Conservation (phyloP, 441 rosid species). For the Erodium trifolium region DNA sequence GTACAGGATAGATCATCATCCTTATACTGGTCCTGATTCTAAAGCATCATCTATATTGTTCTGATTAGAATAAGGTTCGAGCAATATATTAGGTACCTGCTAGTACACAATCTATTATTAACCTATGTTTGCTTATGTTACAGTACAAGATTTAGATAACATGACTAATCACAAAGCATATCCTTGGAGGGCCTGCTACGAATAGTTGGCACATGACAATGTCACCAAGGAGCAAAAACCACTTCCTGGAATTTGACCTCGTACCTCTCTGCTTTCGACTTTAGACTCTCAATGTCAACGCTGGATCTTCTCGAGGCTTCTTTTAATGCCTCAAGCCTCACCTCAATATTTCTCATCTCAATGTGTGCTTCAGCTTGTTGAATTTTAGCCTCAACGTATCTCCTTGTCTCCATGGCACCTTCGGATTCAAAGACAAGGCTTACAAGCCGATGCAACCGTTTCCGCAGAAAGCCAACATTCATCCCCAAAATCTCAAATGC, state of each 20-base stretch:
- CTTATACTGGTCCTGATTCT: neutral
- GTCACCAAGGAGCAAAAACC: slow-evolving; percentile 52
- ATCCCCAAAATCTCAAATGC: slow-evolving; percentile 59
- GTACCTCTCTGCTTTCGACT: slow-evolving; percentile 38
- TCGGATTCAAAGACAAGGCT: slow-evolving; percentile 44
- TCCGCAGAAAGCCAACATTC: slow-evolving; percentile 50
- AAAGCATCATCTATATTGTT: neutral
- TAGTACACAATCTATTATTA: no score
- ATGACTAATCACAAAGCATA: neutral
- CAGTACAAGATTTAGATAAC: slow-evolving; percentile 1
- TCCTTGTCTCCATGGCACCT: slow-evolving; percentile 36
- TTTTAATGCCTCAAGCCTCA: slow-evolving; percentile 43
- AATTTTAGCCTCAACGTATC: slow-evolving; percentile 41
- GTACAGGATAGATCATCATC: neutral
- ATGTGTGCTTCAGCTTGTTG: slow-evolving; percentile 26
- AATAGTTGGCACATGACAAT: neutral
- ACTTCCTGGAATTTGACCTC: slow-evolving; percentile 44
- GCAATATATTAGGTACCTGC: neutral
- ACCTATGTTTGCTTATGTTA: neutral
- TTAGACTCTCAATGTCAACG: slow-evolving; percentile 32
- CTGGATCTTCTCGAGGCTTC: slow-evolving; percentile 28
- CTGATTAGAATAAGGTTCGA: neutral
- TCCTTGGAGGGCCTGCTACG: no score
- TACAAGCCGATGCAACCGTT: slow-evolving; percentile 36
- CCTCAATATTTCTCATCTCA: slow-evolving; percentile 40